Evolutionary conservation across 768 basidiomycete genomes (phyloP), one percentile per base, ranked within the genome.

Genomic region (Calvatia gigantea): DNA sequence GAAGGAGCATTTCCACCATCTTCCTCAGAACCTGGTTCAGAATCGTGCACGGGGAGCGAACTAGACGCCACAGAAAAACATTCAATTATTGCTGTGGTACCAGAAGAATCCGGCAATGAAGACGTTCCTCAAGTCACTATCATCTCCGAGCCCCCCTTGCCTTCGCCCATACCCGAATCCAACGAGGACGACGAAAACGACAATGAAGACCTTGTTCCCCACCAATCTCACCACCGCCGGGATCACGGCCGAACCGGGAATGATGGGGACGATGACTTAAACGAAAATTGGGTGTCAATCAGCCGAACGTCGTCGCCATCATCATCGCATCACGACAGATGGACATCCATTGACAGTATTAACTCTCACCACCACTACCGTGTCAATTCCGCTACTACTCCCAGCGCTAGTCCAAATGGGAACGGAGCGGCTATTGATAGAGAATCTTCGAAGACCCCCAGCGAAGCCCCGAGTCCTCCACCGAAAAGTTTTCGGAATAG

Each of bases 401-500:
- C 37, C 37, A 31, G 9, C 56, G 44, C 43, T 60, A 46, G 4
- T 57, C 58, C 25, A 51, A 61, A 23, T 27, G 46, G 9, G 60
- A 64, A 23, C 58, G 62, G 25, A 25, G 33, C 4, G 11, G 45
- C 8, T 17, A 38, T 37, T 38, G 47, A 56, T 47, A 41, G 39
- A 28, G 46, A 61, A 32, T 64, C 64, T 8, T 48, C 60, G 9
- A 54, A 60, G n/a, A 52, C 48, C 32, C 55, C 54, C 7, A 59
- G 57, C 19, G 64, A 61, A 19, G 68, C 68, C 2, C 78, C 79
- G 9, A 79, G 76, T 60, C 76, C 79, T 29, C 79, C 79, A 50
- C 75, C 77, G 3, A 82, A 80, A 65, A 75, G 75, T 60, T 71
- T 80, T 50, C 70, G 76, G 58, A 75, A 74, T 53, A 80, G 77